These are phyloP conservation scores for Russula vinacea DNA, from an alignment of 768 basidiomycete genomes.

Conservation along the genomic window DNA sequence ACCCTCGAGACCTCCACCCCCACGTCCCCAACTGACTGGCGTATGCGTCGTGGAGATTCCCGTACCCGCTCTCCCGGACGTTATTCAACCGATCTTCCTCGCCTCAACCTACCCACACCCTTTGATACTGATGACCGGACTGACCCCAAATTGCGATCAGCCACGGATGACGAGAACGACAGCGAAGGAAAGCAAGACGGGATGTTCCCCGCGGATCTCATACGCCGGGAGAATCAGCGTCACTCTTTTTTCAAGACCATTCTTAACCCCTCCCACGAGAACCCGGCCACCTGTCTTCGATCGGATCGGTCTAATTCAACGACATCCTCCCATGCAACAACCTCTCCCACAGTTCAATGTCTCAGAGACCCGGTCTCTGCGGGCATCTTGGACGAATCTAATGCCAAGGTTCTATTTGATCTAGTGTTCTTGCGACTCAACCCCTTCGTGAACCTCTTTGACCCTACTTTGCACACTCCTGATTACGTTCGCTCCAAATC, in stretches of 20 bases:
- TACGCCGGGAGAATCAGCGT: slow-evolving; percentile 64
- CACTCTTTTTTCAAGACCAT: slow-evolving; percentile 83
- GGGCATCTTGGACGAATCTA: slow-evolving; percentile 65
- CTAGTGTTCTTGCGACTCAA: slow-evolving; percentile 79
- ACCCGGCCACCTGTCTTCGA: slow-evolving; percentile 37
- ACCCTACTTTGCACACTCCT: slow-evolving; percentile 79
- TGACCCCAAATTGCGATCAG: slow-evolving; percentile 22
- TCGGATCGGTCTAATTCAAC: slow-evolving; percentile 39
- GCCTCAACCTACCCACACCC: slow-evolving; percentile 42
- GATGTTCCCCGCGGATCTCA: slow-evolving; percentile 72
- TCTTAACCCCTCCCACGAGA: slow-evolving; percentile 63
- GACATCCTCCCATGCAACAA: slow-evolving; percentile 20
- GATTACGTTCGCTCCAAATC: slow-evolving; percentile 75
- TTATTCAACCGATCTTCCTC: slow-evolving; percentile 51
- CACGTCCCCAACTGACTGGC: slow-evolving; percentile 30
- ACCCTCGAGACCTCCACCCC: slow-evolving; percentile 41
- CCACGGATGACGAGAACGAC: slow-evolving; percentile 59
- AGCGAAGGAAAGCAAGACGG: slow-evolving; percentile 57
- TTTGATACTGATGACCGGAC: slow-evolving; percentile 22
- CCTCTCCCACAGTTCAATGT: slow-evolving; percentile 31
- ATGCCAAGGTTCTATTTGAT: slow-evolving; percentile 72
- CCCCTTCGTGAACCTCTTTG: slow-evolving; percentile 86
- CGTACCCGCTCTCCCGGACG: slow-evolving; percentile 33
- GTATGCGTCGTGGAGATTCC: slow-evolving; percentile 21
- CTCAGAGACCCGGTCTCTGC: slow-evolving; percentile 67